Percentiles rank a stretch among this genome's conserved stretches.
Conservation (phyloP, 495 filamentous ascomycete species). For the Neurospora pannonica region DNA sequence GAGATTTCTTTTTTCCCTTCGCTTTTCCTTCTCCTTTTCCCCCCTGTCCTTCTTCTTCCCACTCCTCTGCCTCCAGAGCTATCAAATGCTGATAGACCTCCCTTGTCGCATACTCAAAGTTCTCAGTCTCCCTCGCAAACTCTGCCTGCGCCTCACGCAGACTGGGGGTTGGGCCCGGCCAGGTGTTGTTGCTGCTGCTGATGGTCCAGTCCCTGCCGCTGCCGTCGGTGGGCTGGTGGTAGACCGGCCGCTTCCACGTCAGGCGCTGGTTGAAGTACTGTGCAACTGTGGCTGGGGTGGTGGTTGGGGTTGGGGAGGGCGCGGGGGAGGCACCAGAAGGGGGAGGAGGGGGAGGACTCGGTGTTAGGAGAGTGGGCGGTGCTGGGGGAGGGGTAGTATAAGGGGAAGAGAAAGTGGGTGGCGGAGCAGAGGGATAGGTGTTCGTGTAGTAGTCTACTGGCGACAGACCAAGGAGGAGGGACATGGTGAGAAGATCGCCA, state of each 20-base stretch:
- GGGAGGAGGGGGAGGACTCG: not conserved
- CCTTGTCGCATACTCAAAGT: not conserved
- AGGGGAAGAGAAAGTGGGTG: not conserved
- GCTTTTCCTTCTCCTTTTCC: not conserved
- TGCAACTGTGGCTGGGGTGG: not conserved
- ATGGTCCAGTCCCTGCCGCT: not conserved
- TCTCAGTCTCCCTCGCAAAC: not conserved
- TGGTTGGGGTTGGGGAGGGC: not conserved
- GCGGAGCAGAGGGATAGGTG: slow-evolving; percentile 6
- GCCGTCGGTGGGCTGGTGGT: not conserved
- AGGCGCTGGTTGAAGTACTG: not conserved
- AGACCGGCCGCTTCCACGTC: not conserved
- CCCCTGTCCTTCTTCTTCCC: not conserved
- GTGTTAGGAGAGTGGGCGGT: not conserved
- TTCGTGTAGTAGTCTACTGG: slow-evolving; percentile 23
- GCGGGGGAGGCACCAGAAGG: not conserved
- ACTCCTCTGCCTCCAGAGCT: not conserved
- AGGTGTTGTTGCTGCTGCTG: not conserved
- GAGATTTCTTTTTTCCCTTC: not conserved
- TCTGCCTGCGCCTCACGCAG: not conserved
- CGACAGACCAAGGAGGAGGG: slow-evolving; percentile 14
- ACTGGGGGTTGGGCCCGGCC: not conserved
- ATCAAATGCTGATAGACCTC: not conserved
- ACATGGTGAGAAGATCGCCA: slow-evolving; percentile 12
- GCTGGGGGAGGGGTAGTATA: not conserved